Percentiles rank a stretch among this genome's conserved stretches.
phyloP scores from a whole-genome alignment of 2,329 filamentous ascomycete species.

The Pseudogymnoascus sp. region DNA sequence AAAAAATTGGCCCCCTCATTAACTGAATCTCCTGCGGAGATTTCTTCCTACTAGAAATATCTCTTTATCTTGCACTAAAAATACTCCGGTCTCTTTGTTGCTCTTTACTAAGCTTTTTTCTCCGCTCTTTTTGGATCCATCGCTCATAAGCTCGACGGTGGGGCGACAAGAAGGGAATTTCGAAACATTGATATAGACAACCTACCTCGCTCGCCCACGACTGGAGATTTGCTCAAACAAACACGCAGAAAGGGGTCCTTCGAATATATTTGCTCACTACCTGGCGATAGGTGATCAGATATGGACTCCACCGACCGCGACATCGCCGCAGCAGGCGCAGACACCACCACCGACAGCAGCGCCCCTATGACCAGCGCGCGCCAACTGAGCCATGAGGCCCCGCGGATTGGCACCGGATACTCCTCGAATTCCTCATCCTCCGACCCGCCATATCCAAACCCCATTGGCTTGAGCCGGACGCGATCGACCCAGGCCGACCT shows the following conservation, averaged over 20 bases:
- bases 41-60: not conserved
- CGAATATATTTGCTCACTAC: constrained; percentile 3
- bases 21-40: not conserved
- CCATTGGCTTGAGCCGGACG: constrained; percentile 48
- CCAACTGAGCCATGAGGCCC: constrained; percentile 44
- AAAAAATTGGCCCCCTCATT: not conserved
- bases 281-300: not conserved
- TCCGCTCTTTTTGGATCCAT: not conserved
- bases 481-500: constrained; percentile 55
- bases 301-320: constrained; percentile 5
- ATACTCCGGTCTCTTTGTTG: not conserved
- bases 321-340: not conserved
- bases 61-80: not conserved
- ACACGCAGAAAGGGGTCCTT: not conserved
- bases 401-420: constrained; percentile 48
- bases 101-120: not conserved
- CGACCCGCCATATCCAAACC: constrained; percentile 29
- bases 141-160: not conserved
- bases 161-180: not conserved
- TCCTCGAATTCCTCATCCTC: constrained; percentile 43
- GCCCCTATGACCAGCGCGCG: not conserved
- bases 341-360: not conserved
- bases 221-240: not conserved
- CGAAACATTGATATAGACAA: constrained; percentile 1
- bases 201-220: not conserved